phyloP scores from a whole-genome alignment of 805 yeast species.

The Wickerhamomyces strasburgensis region DNA sequence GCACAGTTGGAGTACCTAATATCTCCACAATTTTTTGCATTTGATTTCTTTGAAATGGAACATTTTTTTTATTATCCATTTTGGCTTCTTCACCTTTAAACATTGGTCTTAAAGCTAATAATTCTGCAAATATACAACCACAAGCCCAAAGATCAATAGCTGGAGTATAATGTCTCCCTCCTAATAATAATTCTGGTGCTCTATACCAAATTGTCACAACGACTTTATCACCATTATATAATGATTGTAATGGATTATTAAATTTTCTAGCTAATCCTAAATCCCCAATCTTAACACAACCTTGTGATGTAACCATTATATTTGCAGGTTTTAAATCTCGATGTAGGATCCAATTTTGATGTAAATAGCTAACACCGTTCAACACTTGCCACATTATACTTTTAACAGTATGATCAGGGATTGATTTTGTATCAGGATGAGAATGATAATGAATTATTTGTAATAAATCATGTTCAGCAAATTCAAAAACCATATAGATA shows the following conservation, averaged over 20 bases:
- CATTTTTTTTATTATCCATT: slow-evolving; percentile 86
- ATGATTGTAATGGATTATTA: slow-evolving; percentile 78
- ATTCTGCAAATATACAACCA: slow-evolving; percentile 91
- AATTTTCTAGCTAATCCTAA: slow-evolving; percentile 87
- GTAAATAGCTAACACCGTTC: slow-evolving; percentile 86
- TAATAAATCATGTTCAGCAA: slow-evolving; percentile 90
- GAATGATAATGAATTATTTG: slow-evolving; percentile 94
- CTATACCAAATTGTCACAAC: slow-evolving; percentile 97
- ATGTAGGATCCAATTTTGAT: slow-evolving; percentile 94
- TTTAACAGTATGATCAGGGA: slow-evolving; percentile 75
- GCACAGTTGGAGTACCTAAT: slow-evolving; percentile 79
- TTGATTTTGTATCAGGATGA: slow-evolving; percentile 71
- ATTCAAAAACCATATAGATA: slow-evolving; percentile 93
- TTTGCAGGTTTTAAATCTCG: slow-evolving; percentile 97
- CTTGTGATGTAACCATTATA: slow-evolving; percentile 88
- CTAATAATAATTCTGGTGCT: slow-evolving; percentile 87
- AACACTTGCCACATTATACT: slow-evolving; percentile 89
- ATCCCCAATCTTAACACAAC: slow-evolving; percentile 94
- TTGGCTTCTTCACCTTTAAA: slow-evolving; percentile 98
- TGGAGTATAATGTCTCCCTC: slow-evolving; percentile 89
- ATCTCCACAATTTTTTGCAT: slow-evolving; percentile 86
- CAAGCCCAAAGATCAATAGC: slow-evolving; percentile 95
- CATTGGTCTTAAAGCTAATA: slow-evolving; percentile 82
- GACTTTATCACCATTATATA: slow-evolving; percentile 90
- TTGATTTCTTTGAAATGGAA: slow-evolving; percentile 93